Percentiles rank a stretch among this genome's conserved stretches.
These are phyloP conservation scores for Warburgia ugandensis DNA, from an alignment of 164 flowering plant genomes.

Conservation along the genomic window DNA sequence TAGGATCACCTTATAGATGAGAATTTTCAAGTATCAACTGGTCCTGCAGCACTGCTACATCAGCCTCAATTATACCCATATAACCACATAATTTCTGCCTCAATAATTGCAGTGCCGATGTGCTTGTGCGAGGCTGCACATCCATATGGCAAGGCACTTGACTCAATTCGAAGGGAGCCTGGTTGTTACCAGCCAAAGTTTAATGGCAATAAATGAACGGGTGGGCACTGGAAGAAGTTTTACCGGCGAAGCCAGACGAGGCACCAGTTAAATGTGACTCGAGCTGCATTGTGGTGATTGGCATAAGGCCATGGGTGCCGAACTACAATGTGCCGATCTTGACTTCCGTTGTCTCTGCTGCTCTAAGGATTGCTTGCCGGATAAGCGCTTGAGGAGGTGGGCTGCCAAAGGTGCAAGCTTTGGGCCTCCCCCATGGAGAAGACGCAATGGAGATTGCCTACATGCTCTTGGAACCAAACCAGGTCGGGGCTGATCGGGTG, in stretches of 20 bases:
- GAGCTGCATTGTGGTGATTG: slow-evolving; percentile 41
- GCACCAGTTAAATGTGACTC: slow-evolving; percentile 47
- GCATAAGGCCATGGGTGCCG: slow-evolving; percentile 59
- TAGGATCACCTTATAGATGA: too few species aligned
- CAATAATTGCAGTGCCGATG: slow-evolving; percentile 69
- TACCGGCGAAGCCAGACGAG: slow-evolving; percentile 43
- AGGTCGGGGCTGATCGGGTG: slow-evolving; percentile 64
- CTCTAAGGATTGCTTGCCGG: slow-evolving; percentile 44
- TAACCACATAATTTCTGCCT: too few species aligned
- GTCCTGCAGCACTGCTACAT: too few species aligned
- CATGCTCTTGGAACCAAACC: slow-evolving; percentile 56
- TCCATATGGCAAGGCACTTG: slow-evolving; percentile 51
- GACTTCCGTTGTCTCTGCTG: slow-evolving; percentile 40
- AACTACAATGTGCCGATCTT: slow-evolving; percentile 57
- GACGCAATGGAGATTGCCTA: slow-evolving; percentile 66
- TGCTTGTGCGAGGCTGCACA: slow-evolving; percentile 69
- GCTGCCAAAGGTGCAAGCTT: slow-evolving; percentile 60
- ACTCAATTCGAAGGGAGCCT: slow-evolving; percentile 51
- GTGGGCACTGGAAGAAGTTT: slow-evolving; percentile 44
- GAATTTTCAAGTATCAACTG: too few species aligned
- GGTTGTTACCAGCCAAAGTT: slow-evolving; percentile 58
- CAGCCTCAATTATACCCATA: too few species aligned
- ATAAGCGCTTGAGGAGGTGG: slow-evolving; percentile 83
- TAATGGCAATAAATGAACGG: slow-evolving; percentile 58
- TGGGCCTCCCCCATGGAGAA: slow-evolving; percentile 64